Base-by-base conservation (phyloP, 345 rosid genomes). In the Raphanus raphanistrum region DNA sequence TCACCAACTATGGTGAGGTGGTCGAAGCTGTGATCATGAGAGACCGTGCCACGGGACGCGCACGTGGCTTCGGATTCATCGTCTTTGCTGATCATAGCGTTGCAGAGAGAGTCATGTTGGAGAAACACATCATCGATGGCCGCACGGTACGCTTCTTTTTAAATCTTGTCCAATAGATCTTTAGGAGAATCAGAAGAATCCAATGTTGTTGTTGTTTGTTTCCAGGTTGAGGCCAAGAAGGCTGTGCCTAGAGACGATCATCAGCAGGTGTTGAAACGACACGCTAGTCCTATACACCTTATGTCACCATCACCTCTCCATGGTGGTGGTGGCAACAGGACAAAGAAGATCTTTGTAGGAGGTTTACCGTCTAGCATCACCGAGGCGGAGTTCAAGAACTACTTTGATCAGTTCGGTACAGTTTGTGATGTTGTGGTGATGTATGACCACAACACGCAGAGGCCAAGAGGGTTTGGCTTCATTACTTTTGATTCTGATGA, bases 381-480 rank as follows among this genome's bases (percentile, higher is more conserved):
- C 0, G 89, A 87, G 64, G 77, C 80, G 5, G 92, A 90, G 66
- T 93, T 93, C 48, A 89, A 87, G 84, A 84, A 63, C 75, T 91
- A 93, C 86, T 93, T 93, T 74, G 96, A 84, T 82, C 97, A 92
- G 80, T 94, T 87, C 69, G 98, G 98, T 75, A 80, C 72, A 16
- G 85, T 90, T 71, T 85, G 87, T 29, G 98, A 94, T 77, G 97
- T 92, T 74, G 97, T 92, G 28, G 97, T 94, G 38, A 94, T 94
- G 98, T 92, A 92, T 79, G 98, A 94, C 82, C 98, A 94, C 83
- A 92, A 90, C 70, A 92, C 98, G 21, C 98, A 88, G 81, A 88
- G 98, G 84, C 98, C 98, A 66, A 90, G 98, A 88, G 98, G 98
- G 35, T 94, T 92, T 72, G 98, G 98, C 77, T 94, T 94, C 87